Evolutionary conservation across 352 stramenopile genomes (phyloP).

Genomic region (Pythium dissimile): DNA sequence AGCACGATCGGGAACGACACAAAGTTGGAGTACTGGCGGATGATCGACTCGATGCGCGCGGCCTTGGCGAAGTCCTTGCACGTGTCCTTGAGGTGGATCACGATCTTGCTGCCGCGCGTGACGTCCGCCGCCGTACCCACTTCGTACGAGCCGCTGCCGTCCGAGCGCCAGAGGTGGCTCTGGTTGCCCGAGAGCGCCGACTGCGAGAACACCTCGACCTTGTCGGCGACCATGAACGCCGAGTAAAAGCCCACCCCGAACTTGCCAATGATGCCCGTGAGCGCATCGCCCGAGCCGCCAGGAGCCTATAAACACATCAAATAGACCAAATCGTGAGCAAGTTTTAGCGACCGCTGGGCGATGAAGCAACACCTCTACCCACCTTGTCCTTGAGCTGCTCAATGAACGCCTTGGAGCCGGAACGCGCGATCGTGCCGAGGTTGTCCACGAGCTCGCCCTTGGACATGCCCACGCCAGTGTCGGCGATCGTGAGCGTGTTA

Average conservation of each 20-base stretch:
- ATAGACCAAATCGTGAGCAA: too few species aligned
- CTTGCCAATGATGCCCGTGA: conserved; percentile 97
- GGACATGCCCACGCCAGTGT: conserved; percentile 98
- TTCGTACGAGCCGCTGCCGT: conserved; percentile 82
- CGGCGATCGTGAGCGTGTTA: conserved; percentile 96
- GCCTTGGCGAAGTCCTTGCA: conserved; percentile 93
- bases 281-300: conserved; percentile 61
- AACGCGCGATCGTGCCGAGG: conserved; percentile 98
- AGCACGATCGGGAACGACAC: conserved; percentile 98
- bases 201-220: conserved; percentile 92
- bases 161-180: conserved; percentile 71
- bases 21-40: conserved; percentile 99
- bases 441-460: conserved; percentile 96
- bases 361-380: not conserved
- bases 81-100: conserved; percentile 97
- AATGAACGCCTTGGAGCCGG: conserved; percentile 96
- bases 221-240: conserved; percentile 98
- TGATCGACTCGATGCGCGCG: conserved; percentile 93
- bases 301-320: conserved; percentile 26
- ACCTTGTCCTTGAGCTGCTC: conserved; percentile 88
- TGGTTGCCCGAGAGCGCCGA: conserved; percentile 54
- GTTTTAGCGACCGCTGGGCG: too few species aligned
- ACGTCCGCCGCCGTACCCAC: conserved; percentile 66
- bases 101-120: conserved; percentile 94
- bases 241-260: conserved; percentile 99